Conservation (phyloP, 2,329 filamentous ascomycete genomes). For the Incumbomyces lentus region DNA sequence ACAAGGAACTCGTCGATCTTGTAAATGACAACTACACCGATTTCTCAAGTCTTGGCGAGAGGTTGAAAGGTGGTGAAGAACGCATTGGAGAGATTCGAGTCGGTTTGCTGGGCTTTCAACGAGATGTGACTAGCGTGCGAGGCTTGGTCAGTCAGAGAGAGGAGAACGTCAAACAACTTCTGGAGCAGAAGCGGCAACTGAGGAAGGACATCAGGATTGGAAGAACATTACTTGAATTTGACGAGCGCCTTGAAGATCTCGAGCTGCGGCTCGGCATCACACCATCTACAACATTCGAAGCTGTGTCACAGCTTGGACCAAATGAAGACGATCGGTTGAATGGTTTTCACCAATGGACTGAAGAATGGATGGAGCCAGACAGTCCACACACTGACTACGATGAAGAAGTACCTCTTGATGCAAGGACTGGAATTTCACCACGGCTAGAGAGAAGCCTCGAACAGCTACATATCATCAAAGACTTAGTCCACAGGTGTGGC, state of each 20-base stretch:
- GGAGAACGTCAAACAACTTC: slow-evolving; percentile 50
- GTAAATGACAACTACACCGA: slow-evolving; percentile 93
- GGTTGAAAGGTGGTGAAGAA: slow-evolving; percentile 78
- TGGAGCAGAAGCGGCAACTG: slow-evolving; percentile 58
- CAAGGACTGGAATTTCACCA: slow-evolving; percentile 13
- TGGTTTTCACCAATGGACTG: slow-evolving; percentile 26
- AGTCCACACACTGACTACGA: slow-evolving; percentile 27
- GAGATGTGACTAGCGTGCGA: slow-evolving; percentile 68
- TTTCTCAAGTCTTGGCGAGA: slow-evolving; percentile 72
- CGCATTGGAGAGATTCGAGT: slow-evolving; percentile 83
- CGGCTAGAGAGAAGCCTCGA: slow-evolving; percentile 40
- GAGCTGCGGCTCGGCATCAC: slow-evolving; percentile 61
- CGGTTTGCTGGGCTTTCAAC: slow-evolving; percentile 71
- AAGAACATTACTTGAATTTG: slow-evolving; percentile 37
- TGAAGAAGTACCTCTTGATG: slow-evolving; percentile 15
- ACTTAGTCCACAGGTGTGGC: slow-evolving; percentile 42
- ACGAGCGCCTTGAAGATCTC: slow-evolving; percentile 46
- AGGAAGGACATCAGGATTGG: slow-evolving; percentile 42
- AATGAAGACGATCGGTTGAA: slow-evolving; percentile 23
- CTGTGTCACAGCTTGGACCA: slow-evolving; percentile 20
- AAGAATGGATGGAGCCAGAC: slow-evolving; percentile 24
- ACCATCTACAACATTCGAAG: slow-evolving; percentile 25
- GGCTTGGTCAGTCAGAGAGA: slow-evolving; percentile 53
- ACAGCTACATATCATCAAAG: slow-evolving; percentile 48
- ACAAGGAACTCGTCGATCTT: slow-evolving; percentile 79